Conservation (phyloP, 164 flowering plant species). For the Liriodendron chinense region DNA sequence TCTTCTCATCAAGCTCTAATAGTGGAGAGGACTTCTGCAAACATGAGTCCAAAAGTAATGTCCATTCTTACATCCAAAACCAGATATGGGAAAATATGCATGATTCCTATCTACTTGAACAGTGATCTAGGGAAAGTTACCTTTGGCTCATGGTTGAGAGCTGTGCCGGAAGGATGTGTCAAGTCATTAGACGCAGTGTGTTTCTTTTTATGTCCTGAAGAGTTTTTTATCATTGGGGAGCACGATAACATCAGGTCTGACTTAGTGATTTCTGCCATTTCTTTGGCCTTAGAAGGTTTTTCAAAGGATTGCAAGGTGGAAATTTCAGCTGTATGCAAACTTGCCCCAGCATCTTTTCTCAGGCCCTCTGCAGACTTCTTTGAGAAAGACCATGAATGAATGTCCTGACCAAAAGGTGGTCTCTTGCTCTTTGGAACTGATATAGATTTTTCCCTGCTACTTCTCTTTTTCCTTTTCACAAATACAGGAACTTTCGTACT, state of each 20-base stretch:
- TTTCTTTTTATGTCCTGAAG: slow-evolving; percentile 39
- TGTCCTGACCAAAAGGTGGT: slow-evolving; percentile 37
- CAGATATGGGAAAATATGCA: neutral
- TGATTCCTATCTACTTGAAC: neutral
- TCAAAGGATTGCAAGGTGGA: slow-evolving; percentile 21
- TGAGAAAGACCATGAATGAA: slow-evolving; percentile 31
- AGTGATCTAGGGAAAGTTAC: slow-evolving; percentile 23
- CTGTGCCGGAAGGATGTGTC: slow-evolving; percentile 21
- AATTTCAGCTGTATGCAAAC: slow-evolving; percentile 8
- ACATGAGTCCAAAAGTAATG: neutral
- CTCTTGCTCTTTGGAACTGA: slow-evolving; percentile 59
- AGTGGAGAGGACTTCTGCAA: slow-evolving; percentile 31
- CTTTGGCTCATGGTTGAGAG: slow-evolving; percentile 28
- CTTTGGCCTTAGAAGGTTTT: neutral
- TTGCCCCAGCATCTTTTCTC: slow-evolving; percentile 22
- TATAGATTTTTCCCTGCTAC: slow-evolving; percentile 6
- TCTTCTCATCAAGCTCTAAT: slow-evolving; percentile 10
- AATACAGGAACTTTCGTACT: slow-evolving; percentile 15
- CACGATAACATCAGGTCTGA: slow-evolving; percentile 36
- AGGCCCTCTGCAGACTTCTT: slow-evolving; percentile 26
- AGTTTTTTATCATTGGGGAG: slow-evolving; percentile 29
- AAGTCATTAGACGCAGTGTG: slow-evolving; percentile 21
- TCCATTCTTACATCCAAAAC: slow-evolving; percentile 5
- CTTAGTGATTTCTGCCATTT: slow-evolving; percentile 20
- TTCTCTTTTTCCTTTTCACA: slow-evolving; percentile 33